phyloP scores from a whole-genome alignment of 441 rosid genomes.

The Populus tomentosa region DNA sequence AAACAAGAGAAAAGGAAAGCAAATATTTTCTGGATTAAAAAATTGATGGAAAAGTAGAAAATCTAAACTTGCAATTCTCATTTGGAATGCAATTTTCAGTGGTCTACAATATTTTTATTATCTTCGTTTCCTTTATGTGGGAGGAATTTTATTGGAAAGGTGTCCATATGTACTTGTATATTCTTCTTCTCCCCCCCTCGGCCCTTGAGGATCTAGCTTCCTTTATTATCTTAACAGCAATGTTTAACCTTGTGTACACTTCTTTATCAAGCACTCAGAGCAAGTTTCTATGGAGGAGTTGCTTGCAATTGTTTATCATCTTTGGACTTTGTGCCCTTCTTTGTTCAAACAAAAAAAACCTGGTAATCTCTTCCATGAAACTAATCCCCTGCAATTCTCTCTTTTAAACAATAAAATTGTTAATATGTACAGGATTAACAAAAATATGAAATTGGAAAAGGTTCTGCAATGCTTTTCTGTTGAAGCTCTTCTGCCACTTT shows the following conservation, averaged over 20 bases:
- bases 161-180: background rate
- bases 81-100: background rate
- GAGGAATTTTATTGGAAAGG: background rate
- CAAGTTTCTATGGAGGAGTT: background rate
- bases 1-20: background rate
- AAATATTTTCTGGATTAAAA: background rate
- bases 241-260: background rate
- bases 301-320: background rate
- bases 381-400: background rate
- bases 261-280: background rate
- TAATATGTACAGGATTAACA: background rate
- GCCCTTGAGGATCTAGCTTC: background rate
- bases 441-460: background rate
- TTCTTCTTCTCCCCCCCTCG: background rate
- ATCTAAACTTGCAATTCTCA: background rate
- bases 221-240: background rate
- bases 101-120: background rate
- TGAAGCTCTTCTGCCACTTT: background rate
- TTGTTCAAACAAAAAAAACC: background rate
- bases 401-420: background rate
- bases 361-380: background rate
- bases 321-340: background rate
- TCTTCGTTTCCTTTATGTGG: background rate
- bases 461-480: background rate
- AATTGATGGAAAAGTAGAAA: background rate